phyloP scores from a whole-genome alignment of 805 yeast species.

The Torulaspora delbrueckii region DNA sequence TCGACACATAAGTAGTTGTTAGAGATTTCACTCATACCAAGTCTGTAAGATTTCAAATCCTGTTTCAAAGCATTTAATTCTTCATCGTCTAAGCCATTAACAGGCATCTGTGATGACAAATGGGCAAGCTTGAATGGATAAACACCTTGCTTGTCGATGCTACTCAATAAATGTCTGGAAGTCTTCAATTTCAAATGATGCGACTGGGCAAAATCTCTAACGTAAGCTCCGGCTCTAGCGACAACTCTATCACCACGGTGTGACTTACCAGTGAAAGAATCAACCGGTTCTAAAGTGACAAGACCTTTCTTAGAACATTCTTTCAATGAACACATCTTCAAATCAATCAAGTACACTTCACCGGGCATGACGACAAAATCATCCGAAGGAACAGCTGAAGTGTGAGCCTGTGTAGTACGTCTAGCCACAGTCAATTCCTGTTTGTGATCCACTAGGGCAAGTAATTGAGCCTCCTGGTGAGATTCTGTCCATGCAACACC shows the following conservation, averaged over 20 bases:
- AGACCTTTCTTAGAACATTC: slow-evolving; percentile 57
- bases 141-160: slow-evolving; percentile 74
- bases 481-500: slow-evolving; percentile 87
- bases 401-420: slow-evolving; percentile 35
- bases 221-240: slow-evolving; percentile 65
- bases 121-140: slow-evolving; percentile 87
- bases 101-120: slow-evolving; percentile 58
- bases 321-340: slow-evolving; percentile 66
- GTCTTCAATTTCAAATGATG: slow-evolving; percentile 73
- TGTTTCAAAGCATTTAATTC: slow-evolving; percentile 42
- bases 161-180: slow-evolving; percentile 63
- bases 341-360: slow-evolving; percentile 81
- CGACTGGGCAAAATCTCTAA: slow-evolving; percentile 81
- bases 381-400: slow-evolving; percentile 68
- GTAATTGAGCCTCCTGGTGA: slow-evolving; percentile 62
- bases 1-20: slow-evolving; percentile 75
- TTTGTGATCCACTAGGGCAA: slow-evolving; percentile 6
- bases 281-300: slow-evolving; percentile 62
- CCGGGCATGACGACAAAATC: slow-evolving; percentile 71
- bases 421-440: slow-evolving; percentile 41
- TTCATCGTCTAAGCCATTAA: slow-evolving; percentile 37
- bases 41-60: slow-evolving; percentile 57
- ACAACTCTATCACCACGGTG: slow-evolving; percentile 47
- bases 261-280: slow-evolving; percentile 58
- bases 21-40: slow-evolving; percentile 74